Evolutionary conservation across 2,329 filamentous ascomycete genomes (phyloP), one percentile per base, ranked within the genome.

Genomic region (Aotearoamyces nothofagi): DNA sequence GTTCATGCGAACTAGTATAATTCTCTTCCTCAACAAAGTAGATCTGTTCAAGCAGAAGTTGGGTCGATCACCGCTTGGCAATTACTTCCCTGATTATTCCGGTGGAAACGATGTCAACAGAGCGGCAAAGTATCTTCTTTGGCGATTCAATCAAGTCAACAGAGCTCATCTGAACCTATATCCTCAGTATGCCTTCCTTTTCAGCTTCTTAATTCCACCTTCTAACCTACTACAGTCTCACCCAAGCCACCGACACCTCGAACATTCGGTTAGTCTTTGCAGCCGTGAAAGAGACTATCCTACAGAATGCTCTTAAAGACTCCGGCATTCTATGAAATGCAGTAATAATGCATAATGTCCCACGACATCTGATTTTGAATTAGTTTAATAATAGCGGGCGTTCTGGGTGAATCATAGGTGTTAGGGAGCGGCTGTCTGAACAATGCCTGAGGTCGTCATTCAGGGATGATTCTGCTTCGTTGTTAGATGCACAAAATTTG

Each of bases 1-100:
- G 90, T 98, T 98, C 56, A 92, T 96, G 79, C 69, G 90, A 44
- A 98, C 90, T 9, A 94, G 86, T 50, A 98, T 98, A 50, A 96
- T 98, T 48, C 65, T 98, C 33, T 98, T 98, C 60, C 66, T 98
- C 37, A 98, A 98, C 63, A 98, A 98, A 55, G 90, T 98, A 42
- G 90, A 98, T 59, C 71, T 98, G 33, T 98, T 98, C 66, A 87
- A 90, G 53, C 78, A 84, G 49, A 98, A 98, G 54, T 72, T 98
- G 15, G 72, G 73, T 31, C 73, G 86, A 38, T 94, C 84, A 31
- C 87, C 90, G 1, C 57, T 98, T 25, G 81, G 77, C 43, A 93
- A 87, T 50, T 98, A 96, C 54, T 98, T 98, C 49, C 87, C 86
- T 0, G 90, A 98, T 53, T 98, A 98, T 52, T 93, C 86, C 0